Evolutionary conservation across 768 basidiomycete species (phyloP), one percentile per base, ranked within the genome.

Genomic region (Plicaturopsis crispa): DNA sequence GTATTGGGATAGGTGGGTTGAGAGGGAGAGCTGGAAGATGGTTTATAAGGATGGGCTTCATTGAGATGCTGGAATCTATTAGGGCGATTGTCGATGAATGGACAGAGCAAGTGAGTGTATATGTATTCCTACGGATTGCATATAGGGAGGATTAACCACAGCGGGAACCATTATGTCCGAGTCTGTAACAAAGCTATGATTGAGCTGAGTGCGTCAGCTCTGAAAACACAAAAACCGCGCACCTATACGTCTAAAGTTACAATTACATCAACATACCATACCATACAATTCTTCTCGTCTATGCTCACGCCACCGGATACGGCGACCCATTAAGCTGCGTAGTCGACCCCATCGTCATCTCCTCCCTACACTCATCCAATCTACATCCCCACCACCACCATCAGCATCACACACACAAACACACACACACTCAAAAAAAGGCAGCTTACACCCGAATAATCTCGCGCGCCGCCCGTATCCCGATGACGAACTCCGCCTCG

Each of bases 401-500:
- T n/a, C n/a, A n/a, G n/a, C n/a, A n/a, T n/a, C n/a, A n/a, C n/a
- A n/a, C n/a, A n/a, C n/a, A n/a, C n/a, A n/a, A n/a, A n/a, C n/a
- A n/a, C n/a, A n/a, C n/a, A n/a, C n/a, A n/a, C n/a, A n/a, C n/a
- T n/a, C n/a, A 16, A 13, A 46, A 5, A 31, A 28, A 24, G n/a
- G 14, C 1, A 13, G 45, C 78, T 42, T 40, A 84, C 87, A 74
- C 70, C 44, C 62, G 67, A 50, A 71, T 63, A 24, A 90, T 82
- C 48, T 73, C 72, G 31, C 66, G 57, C 3, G 75, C 80, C 6
- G 81, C 82, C 22, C 60, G 59, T 48, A 84, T 67, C 5, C 83
- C 85, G 3, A 70, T 50, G 35, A 69, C 62, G 52, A 78, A 88
- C 57, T 88, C 86, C 24, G 63, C 66, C 53, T 84, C 81, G 0